Conservation (phyloP, 1,284 basidiomycete species). For the Ceratorhiza oryzae-sativae region DNA sequence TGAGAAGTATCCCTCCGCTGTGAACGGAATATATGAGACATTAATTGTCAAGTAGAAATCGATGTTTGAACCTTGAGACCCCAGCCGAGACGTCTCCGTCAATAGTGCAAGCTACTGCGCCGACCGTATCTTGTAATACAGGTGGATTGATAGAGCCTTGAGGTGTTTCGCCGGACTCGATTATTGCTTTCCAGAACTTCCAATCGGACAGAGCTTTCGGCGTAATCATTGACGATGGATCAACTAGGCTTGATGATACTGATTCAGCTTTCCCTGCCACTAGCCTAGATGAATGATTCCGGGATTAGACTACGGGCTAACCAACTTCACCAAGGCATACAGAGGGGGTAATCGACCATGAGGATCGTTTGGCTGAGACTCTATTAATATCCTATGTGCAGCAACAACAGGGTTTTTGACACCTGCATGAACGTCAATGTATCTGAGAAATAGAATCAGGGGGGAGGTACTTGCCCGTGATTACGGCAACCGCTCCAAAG, state of each 20-base stretch:
- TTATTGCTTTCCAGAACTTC: slow-evolving; percentile 63
- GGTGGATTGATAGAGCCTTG: slow-evolving; percentile 43
- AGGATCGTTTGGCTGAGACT: slow-evolving; percentile 58
- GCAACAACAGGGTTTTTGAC: slow-evolving; percentile 70
- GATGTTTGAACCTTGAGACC: slow-evolving; percentile 67
- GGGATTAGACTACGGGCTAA: slow-evolving; percentile 48
- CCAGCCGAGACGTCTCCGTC: slow-evolving; percentile 64
- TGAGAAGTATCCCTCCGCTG: slow-evolving; percentile 77
- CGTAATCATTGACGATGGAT: slow-evolving; percentile 58
- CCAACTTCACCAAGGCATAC: slow-evolving; percentile 53
- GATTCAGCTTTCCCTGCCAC: slow-evolving; percentile 55
- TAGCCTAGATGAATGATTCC: slow-evolving; percentile 57
- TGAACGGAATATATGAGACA: slow-evolving; percentile 5
- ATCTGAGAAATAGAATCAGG: neutral
- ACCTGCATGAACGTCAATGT: slow-evolving; percentile 52
- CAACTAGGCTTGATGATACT: slow-evolving; percentile 50
- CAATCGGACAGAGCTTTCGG: slow-evolving; percentile 62
- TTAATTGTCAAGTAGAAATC: slow-evolving; percentile 7
- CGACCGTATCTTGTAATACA: slow-evolving; percentile 74
- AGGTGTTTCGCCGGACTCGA: slow-evolving; percentile 45
- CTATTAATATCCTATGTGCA: slow-evolving; percentile 63
- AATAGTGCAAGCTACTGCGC: slow-evolving; percentile 64
- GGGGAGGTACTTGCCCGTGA: slow-evolving; percentile 58
- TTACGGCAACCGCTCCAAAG: slow-evolving; percentile 75
- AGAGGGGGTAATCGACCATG: slow-evolving; percentile 72